Evolutionary conservation across 2,329 filamentous ascomycete species (phyloP), one percentile per base, ranked within the genome.

Genomic region (Chalaropsis ovoidea): DNA sequence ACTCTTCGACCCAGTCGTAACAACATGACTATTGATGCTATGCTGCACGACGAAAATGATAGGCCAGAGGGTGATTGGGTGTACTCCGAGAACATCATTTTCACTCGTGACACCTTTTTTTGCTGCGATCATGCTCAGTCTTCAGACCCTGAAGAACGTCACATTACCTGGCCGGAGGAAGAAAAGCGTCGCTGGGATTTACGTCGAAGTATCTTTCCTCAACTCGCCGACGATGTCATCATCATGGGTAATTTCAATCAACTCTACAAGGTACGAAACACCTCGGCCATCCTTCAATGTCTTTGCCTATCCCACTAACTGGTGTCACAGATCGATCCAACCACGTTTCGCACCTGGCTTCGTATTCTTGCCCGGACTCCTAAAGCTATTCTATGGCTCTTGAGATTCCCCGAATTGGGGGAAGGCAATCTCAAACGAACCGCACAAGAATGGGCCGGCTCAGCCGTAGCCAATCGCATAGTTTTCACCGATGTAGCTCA

Each of bases 161-260:
- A 79, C 19, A 75, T 92, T 54, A 85, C 83, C 2, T 99, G 94
- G 94, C 83, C 88, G 66, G 85, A 90, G 65, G 93, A 97, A 75
- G 88, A 93, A 74, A 77, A 77, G 24, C 82, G 87, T 67, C 82
- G 94, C 69, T 97, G 94, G 93, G 81, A 83, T 69, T 96, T 97
- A 91, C 87, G 94, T 39, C 95, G 92, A 72, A 86, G 95, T 71
- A 77, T 99, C 47, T 99, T 99, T 71, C 94, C 94, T 0, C 80
- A 82, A 19, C 78, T 99, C 13, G 79, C 85, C 2, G 88, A 97
- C 71, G 87, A 96, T 73, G 83, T 85, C 22, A 86, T 99, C 71
- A 96, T 99, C 71, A 81, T 99, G 67, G 94, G 90, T 6, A 99
- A 99, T 75, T 99, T 99, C 77, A 99, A 99, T 73, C 94, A 99